These are phyloP conservation scores for Mucor racemosus DNA, from an alignment of 371 early-diverging fungal species.

Conservation along the genomic window DNA sequence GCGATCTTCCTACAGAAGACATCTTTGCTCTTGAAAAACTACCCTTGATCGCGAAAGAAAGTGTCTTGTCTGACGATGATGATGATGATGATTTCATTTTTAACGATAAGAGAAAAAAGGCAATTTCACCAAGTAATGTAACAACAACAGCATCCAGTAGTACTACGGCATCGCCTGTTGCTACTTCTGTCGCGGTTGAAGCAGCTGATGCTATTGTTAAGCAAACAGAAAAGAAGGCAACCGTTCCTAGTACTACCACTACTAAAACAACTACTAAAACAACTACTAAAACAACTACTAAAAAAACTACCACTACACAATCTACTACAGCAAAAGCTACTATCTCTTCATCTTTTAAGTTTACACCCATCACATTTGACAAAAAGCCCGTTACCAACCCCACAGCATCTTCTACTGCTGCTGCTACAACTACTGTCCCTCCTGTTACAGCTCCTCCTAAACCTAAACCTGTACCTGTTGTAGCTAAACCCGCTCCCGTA, in stretches of 20 bases:
- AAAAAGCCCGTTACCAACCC: conserved; percentile 12
- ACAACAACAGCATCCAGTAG: neutral
- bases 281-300: neutral
- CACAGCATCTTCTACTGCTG: neutral
- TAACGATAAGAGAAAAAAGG: neutral
- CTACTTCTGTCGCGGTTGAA: neutral
- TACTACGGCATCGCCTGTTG: neutral
- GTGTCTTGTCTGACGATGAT: conserved; percentile 25
- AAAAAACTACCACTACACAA: neutral
- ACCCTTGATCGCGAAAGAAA: conserved; percentile 14
- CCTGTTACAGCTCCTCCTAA: neutral
- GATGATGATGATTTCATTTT: conserved; percentile 14
- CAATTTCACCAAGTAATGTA: neutral
- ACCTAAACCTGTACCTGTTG: neutral
- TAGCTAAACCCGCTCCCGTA: neutral
- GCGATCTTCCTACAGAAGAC: conserved; percentile 7
- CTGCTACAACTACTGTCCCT: neutral
- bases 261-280: neutral
- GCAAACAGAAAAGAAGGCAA: neutral
- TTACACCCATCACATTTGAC: conserved; percentile 49
- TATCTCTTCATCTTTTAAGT: conserved; percentile 32
- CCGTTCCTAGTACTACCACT: neutral
- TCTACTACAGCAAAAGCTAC: neutral
- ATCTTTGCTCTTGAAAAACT: conserved; percentile 9
- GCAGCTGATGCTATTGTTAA: neutral